Evolutionary conservation across 352 stramenopile species (phyloP).

Genomic region (Phytopythium cucurbitacearum): DNA sequence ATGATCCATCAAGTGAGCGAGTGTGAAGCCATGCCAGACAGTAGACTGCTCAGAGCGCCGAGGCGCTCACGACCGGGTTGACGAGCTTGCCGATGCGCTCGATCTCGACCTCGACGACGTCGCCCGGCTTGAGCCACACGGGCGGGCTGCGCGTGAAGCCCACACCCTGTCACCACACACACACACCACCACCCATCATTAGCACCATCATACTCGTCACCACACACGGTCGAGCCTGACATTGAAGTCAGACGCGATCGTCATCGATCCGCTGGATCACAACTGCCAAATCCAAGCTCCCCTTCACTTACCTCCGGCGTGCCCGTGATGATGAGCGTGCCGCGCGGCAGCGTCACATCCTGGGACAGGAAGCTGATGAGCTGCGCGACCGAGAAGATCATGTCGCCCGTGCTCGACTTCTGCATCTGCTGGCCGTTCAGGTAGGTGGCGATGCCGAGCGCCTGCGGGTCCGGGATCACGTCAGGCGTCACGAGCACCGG

Average conservation of each 20-base stretch:
- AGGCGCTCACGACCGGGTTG: conserved; percentile 76
- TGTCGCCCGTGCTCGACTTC: conserved; percentile 85
- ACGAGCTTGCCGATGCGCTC: conserved; percentile 86
- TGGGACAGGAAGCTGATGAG: conserved; percentile 89
- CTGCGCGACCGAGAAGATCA: conserved; percentile 89
- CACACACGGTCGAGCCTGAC: background rate
- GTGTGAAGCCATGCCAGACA: no score
- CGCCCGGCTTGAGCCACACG: conserved; percentile 79
- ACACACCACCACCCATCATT: background rate
- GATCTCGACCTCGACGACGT: conserved; percentile 90
- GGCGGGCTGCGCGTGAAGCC: conserved; percentile 85
- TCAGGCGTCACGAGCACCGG: conserved; percentile 77
- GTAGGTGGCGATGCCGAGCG: conserved; percentile 68
- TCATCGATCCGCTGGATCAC: background rate
- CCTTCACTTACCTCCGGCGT: conserved; percentile 68
- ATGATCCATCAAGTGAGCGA: no score
- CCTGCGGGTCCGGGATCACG: conserved; percentile 73
- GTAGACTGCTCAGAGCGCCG: conserved; percentile 31
- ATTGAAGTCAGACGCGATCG: background rate
- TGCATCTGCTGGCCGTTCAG: conserved; percentile 86
- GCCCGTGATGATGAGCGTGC: conserved; percentile 88
- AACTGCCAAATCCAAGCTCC: background rate
- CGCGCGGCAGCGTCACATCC: conserved; percentile 83
- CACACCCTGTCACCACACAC: conserved; percentile 49
- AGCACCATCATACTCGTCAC: no score